phyloP scores from a whole-genome alignment of 148 eudicot genomes.

The Amaranthus hypochondriacus region DNA sequence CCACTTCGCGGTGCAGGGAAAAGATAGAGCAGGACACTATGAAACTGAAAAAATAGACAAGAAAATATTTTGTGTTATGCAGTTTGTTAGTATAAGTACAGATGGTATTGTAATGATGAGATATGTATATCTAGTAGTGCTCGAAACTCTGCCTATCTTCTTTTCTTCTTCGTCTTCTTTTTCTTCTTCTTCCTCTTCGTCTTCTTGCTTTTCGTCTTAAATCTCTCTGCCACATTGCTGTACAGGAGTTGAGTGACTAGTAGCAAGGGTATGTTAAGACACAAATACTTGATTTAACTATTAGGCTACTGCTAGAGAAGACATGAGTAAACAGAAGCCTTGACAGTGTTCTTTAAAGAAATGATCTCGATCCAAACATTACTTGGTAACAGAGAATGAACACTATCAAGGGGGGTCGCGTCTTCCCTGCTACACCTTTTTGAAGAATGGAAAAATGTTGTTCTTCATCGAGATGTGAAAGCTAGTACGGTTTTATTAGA shows the following conservation, averaged over 20 bases:
- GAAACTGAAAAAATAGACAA: too few relatives aligned
- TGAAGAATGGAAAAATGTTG: conserved; percentile 15
- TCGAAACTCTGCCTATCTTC: too few relatives aligned
- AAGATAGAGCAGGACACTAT: too few relatives aligned
- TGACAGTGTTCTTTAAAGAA: not conserved
- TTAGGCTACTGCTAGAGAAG: conserved; percentile 14
- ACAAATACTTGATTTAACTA: conserved; percentile 19
- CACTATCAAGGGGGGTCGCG: conserved; percentile 16
- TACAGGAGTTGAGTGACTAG: not conserved
- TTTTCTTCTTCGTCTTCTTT: too few relatives aligned
- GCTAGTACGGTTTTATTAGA: conserved; percentile 8
- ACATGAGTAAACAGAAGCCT: not conserved
- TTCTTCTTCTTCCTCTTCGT: too few relatives aligned
- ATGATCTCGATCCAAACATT: not conserved
- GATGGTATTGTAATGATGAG: too few relatives aligned
- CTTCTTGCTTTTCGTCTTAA: too few relatives aligned
- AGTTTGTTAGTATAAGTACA: too few relatives aligned
- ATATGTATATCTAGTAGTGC: too few relatives aligned
- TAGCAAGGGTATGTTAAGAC: conserved; percentile 20
- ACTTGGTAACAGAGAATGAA: conserved; percentile 3
- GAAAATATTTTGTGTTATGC: too few relatives aligned
- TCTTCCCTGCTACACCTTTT: conserved; percentile 13
- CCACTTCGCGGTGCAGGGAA: too few relatives aligned
- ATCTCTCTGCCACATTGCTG: too few relatives aligned
- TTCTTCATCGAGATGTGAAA: conserved; percentile 10